A percentile compares a stretch with the other conserved stretches of the same genome.
Conservation (phyloP, 2,329 filamentous ascomycete genomes). For the Monosporascus sp. region DNA sequence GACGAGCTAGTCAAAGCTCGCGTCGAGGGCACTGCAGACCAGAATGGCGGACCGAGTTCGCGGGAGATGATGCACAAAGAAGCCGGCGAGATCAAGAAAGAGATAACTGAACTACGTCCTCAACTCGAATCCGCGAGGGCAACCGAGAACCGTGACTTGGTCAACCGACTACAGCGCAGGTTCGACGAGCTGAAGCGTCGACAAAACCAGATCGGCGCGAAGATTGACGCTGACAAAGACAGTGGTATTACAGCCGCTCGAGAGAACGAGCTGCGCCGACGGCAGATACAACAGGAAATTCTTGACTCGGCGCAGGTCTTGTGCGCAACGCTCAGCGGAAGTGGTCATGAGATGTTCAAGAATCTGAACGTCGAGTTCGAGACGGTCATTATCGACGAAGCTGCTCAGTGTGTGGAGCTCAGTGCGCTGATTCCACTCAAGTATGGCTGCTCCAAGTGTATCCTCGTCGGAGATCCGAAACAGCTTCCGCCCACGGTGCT, state of each 20-base stretch:
- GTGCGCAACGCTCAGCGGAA: slow-evolving; percentile 91
- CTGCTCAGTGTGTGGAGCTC: slow-evolving; percentile 95
- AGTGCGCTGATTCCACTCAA: slow-evolving; percentile 95
- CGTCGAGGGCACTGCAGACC: slow-evolving; percentile 56
- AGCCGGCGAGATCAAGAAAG: slow-evolving; percentile 67
- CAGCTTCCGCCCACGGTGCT: slow-evolving; percentile 94
- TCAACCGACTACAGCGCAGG: slow-evolving; percentile 62
- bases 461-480: slow-evolving; percentile 95
- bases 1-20: slow-evolving; percentile 82
- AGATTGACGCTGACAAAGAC: slow-evolving; percentile 84
- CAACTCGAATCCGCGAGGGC: slow-evolving; percentile 64
- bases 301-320: slow-evolving; percentile 87
- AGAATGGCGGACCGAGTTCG: slow-evolving; percentile 50
- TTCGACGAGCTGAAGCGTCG: slow-evolving; percentile 73
- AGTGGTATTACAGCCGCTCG: slow-evolving; percentile 75
- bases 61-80: slow-evolving; percentile 58
- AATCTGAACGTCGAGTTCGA: slow-evolving; percentile 93
- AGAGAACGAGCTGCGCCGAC: slow-evolving; percentile 79
- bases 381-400: slow-evolving; percentile 97
- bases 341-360: slow-evolving; percentile 96
- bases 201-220: slow-evolving; percentile 69
- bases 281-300: slow-evolving; percentile 83
- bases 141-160: slow-evolving; percentile 40
- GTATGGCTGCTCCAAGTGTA: slow-evolving; percentile 94
- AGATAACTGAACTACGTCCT: slow-evolving; percentile 65